Percentiles rank a stretch among this genome's conserved stretches.
phyloP scores from a whole-genome alignment of 805 yeast species.

The Kodamaea laetipori region DNA sequence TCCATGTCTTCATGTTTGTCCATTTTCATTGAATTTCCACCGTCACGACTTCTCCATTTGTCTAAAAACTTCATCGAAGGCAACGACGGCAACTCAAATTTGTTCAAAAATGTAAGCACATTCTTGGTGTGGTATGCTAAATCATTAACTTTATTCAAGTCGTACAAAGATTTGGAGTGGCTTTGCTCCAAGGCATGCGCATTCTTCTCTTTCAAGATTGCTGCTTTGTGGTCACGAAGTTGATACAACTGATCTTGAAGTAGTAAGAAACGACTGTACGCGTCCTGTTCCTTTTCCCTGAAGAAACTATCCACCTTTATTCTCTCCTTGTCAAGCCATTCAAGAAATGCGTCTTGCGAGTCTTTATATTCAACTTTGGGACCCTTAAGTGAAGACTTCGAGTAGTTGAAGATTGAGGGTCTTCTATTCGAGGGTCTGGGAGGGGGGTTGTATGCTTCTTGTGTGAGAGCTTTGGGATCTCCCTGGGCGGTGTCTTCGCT shows the following conservation, averaged over 20 bases:
- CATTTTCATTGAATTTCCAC: slow-evolving; percentile 5
- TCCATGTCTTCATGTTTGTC: slow-evolving; percentile 8
- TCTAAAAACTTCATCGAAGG: slow-evolving; percentile 39
- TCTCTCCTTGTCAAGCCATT: slow-evolving; percentile 68
- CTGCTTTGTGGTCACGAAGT: slow-evolving; percentile 52
- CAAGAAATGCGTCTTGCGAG: slow-evolving; percentile 45
- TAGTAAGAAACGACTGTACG: slow-evolving; percentile 57
- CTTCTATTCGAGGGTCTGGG: slow-evolving; percentile 12
- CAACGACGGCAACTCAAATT: slow-evolving; percentile 43
- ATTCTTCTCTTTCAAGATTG: slow-evolving; percentile 16
- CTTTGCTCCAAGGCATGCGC: slow-evolving; percentile 11
- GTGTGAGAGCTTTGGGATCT: slow-evolving; percentile 22
- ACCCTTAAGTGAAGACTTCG: slow-evolving; percentile 22
- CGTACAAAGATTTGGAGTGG: slow-evolving; percentile 14
- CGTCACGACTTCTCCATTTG: slow-evolving; percentile 3
- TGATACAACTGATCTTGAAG: slow-evolving; percentile 71
- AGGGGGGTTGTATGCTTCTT: slow-evolving; percentile 1
- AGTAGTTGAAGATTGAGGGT: slow-evolving; percentile 26
- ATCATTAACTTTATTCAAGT: slow-evolving; percentile 28
- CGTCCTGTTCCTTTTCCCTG: slow-evolving; percentile 59
- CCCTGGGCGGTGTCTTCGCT: slow-evolving; percentile 14
- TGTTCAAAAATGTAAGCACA: slow-evolving; percentile 25
- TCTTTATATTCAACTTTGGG: slow-evolving; percentile 23
- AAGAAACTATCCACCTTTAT: slow-evolving; percentile 63
- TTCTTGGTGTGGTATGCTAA: slow-evolving; percentile 31